Base-by-base conservation (phyloP, 176 grass and related monocot genomes). In the Canna indica region DNA sequence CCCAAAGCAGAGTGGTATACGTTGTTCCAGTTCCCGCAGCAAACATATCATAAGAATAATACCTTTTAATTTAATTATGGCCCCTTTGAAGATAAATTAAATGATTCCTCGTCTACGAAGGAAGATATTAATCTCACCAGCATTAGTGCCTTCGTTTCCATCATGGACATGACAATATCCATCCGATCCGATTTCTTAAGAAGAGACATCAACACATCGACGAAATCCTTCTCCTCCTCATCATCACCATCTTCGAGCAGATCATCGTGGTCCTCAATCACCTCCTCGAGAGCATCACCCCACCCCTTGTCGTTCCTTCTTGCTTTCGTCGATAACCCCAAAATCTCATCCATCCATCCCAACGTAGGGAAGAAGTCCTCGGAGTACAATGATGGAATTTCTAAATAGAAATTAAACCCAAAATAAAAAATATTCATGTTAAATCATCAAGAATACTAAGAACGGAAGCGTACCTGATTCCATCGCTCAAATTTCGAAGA, bases 331-430 rank as follows among this genome's bases (percentile, higher is more conserved):
- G 38, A 73, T 36, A 52, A 41, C 30, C 77, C 77, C 5, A 73
- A 25, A 29, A 66, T 12, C 12, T 47, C 59, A 20, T 71, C 69
- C 18, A 73, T 6, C 69, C 68, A 80, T 0, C 36, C 47, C 25
- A 66, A 39, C 34, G 77, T 73, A 22, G 77, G 77, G 22, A 80
- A 80, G 69, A 64, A 73, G 56, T 80, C 77, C 30, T 80, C 77
- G 0, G 58, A 56, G 64, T 64, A n/a, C n/a, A n/a, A n/a, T n/a
- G n/a, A n/a, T n/a, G n/a, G n/a, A n/a, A n/a, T n/a, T n/a, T n/a
- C n/a, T n/a, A n/a, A n/a, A n/a, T n/a, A n/a, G n/a, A n/a, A n/a
- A n/a, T n/a, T n/a, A n/a, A n/a, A n/a, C n/a, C n/a, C n/a, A n/a
- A n/a, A n/a, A n/a, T n/a, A n/a, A n/a, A n/a, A n/a, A n/a, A n/a